phyloP scores from a whole-genome alignment of 257 asterid genomes.

The Perilla frutescens region DNA sequence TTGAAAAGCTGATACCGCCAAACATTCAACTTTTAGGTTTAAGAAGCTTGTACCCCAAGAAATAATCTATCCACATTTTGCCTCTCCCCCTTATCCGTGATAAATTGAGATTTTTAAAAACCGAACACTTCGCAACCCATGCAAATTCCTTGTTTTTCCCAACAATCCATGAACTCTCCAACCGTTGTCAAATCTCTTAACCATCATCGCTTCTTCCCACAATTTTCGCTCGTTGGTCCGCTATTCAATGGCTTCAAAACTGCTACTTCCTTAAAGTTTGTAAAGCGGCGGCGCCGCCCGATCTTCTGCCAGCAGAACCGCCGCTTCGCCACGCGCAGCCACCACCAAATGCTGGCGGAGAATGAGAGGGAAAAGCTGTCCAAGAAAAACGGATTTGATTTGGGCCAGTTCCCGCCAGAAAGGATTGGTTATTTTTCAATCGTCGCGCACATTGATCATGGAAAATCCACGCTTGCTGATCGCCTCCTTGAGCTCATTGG shows the following conservation, averaged over 20 bases:
- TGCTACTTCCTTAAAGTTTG: background rate
- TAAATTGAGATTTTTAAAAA: no score
- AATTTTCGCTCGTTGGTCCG: no score
- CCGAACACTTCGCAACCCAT: no score
- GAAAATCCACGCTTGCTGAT: conserved; percentile 91
- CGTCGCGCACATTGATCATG: conserved; percentile 88
- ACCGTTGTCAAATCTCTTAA: no score
- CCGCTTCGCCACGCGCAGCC: background rate
- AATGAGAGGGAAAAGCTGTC: conserved; percentile 20
- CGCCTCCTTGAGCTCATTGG: conserved; percentile 57
- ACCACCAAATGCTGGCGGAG: conserved; percentile 27
- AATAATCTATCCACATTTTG: no score
- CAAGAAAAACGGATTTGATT: conserved; percentile 23
- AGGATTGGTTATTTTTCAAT: conserved; percentile 75
- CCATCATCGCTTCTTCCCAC: no score
- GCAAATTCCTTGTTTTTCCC: no score
- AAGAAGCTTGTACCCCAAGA: no score
- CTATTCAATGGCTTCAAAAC: background rate
- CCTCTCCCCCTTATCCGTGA: no score
- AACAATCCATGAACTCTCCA: no score
- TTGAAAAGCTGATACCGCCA: no score
- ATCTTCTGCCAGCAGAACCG: background rate
- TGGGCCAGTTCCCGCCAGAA: background rate
- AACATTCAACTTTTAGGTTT: no score
- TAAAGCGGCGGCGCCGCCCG: conserved; percentile 3